phyloP scores from a whole-genome alignment of 1,284 basidiomycete species.

The Cryptococcus deneoformans region DNA sequence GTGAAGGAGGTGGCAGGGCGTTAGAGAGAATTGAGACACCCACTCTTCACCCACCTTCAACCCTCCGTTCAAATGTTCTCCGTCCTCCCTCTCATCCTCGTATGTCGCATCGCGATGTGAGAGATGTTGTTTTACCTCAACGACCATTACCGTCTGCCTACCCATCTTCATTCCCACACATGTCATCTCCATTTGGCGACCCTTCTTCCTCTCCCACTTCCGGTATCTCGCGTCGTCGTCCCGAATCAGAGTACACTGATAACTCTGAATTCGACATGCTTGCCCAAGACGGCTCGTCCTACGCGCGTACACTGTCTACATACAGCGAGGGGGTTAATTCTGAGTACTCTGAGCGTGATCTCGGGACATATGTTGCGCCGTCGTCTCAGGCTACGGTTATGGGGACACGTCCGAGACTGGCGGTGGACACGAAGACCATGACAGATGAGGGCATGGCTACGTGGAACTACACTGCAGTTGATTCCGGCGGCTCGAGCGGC shows the following conservation, averaged over 20 bases:
- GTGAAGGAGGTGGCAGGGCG: neutral
- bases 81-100: neutral
- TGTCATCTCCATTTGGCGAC: constrained; percentile 2
- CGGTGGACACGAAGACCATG: constrained; percentile 1
- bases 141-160: neutral
- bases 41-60: neutral
- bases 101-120: neutral
- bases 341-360: constrained; percentile 15
- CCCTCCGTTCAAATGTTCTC: neutral
- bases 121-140: neutral
- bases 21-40: constrained; percentile 2
- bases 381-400: neutral
- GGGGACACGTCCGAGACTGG: neutral
- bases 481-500: neutral
- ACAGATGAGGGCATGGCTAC: neutral
- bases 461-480: neutral
- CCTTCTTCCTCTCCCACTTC: neutral
- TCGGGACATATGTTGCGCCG: constrained; percentile 4
- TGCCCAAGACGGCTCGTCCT: constrained; percentile 27
- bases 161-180: neutral
- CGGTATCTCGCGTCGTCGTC: neutral
- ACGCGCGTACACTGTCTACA: constrained; percentile 34
- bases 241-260: constrained; percentile 26
- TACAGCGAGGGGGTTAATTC: constrained; percentile 16
- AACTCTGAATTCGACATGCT: constrained; percentile 37